Evolutionary conservation across 1,284 basidiomycete genomes (phyloP), one percentile per base, ranked within the genome.

Genomic region (Rhodotorula sp.): DNA sequence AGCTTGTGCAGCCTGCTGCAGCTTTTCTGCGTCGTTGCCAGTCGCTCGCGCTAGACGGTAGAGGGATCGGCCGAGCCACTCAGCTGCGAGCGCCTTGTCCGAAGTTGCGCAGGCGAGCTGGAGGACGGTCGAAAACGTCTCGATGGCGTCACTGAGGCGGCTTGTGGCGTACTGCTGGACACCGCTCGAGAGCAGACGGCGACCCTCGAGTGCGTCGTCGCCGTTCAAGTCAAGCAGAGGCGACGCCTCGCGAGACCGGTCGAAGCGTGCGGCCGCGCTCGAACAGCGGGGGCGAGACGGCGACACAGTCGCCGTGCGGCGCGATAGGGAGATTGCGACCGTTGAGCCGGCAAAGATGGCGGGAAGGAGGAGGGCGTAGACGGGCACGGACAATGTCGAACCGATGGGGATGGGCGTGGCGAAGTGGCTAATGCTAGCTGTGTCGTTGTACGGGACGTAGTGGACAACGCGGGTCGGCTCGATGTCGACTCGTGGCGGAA

Each of bases 161-260:
- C n/a, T 6, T 2, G 37, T 6, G 2, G 22, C 8, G 53, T 68
- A 73, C 1, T 46, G 34, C 22, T 6, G 6, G 13, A 52, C 31
- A 9, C 65, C 71, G 28, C 30, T 7, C 11, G 52, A 24, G 20
- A 73, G 64, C 26, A 62, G 65, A 6, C 18, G 18, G 1, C 66
- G 65, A 2, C 65, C 68, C 5, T 16, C 1, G 30, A 63, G 50
- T 31, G 67, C 28, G 16, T 50, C 65, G 34, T 44, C 53, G 20
- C 65, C 59, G 68, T 67, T 64, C 15, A 70, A 31, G n/a, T 69
- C 65, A 47, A 59, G 54, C 28, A 69, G 65, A 7, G 68, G 65
- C 1, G 65, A 67, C 7, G 40, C 3, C 20, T 59, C 37, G 13
- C 59, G 59, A 8, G 46, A 22, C 9, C 8, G 8, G 47, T 16